Percentiles rank a stretch among this genome's conserved stretches.
These are phyloP conservation scores for Neckera pumila DNA, from an alignment of 225 moss, liverwort and hornwort genomes.

Conservation along the genomic window DNA sequence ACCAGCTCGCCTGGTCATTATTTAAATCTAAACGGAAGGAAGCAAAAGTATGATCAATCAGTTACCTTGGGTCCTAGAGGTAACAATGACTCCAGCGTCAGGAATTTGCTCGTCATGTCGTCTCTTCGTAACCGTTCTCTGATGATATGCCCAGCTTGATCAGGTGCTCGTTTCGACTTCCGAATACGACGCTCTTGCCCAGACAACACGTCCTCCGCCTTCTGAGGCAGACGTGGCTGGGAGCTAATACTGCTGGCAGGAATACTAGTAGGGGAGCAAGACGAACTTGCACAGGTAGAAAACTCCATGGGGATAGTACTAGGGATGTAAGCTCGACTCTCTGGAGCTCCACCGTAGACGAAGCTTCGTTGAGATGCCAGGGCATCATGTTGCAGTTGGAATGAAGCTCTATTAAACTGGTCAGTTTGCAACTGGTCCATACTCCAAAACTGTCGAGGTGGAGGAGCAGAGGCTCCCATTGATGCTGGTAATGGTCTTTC, in stretches of 20 bases:
- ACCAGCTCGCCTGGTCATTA: not conserved
- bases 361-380: not conserved
- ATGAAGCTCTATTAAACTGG: not conserved
- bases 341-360: not conserved
- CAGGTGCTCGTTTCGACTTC: not conserved
- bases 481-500: not conserved
- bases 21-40: not conserved
- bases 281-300: not conserved
- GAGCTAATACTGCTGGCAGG: not conserved
- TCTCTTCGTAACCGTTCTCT: slow-evolving; percentile 9
- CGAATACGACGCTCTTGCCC: not conserved
- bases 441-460: not conserved
- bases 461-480: not conserved
- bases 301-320: not conserved
- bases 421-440: not conserved
- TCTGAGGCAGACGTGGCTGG: not conserved
- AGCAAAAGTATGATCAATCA: not conserved
- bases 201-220: not conserved
- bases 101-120: slow-evolving; percentile 13
- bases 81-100: slow-evolving; percentile 9
- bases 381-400: not conserved
- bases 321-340: not conserved
- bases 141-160: not conserved
- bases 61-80: slow-evolving; percentile 12
- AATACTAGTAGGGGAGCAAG: not conserved